phyloP scores from a whole-genome alignment of 352 stramenopile genomes.

The Stramenopiles sp. region DNA sequence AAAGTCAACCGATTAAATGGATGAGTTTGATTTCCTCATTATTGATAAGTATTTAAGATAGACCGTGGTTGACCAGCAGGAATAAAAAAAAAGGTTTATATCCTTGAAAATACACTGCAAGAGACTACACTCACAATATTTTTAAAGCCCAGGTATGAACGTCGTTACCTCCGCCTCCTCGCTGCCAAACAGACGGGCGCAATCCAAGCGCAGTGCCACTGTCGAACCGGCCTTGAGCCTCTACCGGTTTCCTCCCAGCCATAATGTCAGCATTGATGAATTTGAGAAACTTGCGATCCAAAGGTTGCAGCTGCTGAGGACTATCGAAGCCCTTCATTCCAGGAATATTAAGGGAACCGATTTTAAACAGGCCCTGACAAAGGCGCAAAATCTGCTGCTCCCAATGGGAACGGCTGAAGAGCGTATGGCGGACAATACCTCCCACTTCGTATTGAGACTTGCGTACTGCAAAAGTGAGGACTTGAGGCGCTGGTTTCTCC shows the following conservation, averaged over 20 bases:
- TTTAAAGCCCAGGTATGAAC: no score
- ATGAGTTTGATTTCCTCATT: no score
- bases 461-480: constrained; percentile 94
- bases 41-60: no score
- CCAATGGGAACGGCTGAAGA: constrained; percentile 13
- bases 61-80: no score
- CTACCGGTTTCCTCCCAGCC: constrained; percentile 71
- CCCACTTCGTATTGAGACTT: constrained; percentile 91
- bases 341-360: constrained; percentile 32
- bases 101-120: no score
- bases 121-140: no score
- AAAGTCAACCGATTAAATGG: no score
- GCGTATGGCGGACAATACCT: constrained; percentile 64
- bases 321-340: constrained; percentile 41
- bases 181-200: no score
- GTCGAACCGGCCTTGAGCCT: constrained; percentile 42
- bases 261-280: constrained; percentile 88
- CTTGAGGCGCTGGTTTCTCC: constrained; percentile 87
- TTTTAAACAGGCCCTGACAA: constrained; percentile 55
- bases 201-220: no score
- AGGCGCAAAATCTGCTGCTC: constrained; percentile 47
- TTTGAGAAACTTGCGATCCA: constrained; percentile 95
- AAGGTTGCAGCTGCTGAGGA: constrained; percentile 63
- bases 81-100: no score
- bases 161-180: no score